These are phyloP conservation scores for Neurospora terricola DNA, from an alignment of 495 filamentous ascomycete genomes.

Conservation along the genomic window DNA sequence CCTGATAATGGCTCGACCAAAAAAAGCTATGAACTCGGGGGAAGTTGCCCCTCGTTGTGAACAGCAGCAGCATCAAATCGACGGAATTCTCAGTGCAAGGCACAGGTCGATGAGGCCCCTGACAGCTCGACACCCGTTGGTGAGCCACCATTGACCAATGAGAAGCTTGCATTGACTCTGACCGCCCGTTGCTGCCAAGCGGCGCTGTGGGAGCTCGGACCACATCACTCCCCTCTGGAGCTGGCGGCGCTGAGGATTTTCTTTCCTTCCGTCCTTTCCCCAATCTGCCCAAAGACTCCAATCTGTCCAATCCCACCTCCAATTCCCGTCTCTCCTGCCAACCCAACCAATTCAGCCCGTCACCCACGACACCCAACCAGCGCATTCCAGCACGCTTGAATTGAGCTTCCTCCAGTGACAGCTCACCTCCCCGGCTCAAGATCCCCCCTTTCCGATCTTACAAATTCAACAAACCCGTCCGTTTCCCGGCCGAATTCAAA, in stretches of 20 bases:
- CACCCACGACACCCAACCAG: neutral
- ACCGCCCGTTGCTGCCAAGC: neutral
- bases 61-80: neutral
- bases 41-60: neutral
- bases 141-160: slow-evolving; percentile 5
- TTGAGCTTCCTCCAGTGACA: neutral
- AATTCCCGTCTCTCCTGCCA: neutral
- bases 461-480: neutral
- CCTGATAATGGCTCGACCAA: neutral
- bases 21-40: neutral
- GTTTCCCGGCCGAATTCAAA: neutral
- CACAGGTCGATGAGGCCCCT: neutral
- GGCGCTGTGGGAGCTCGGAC: neutral
- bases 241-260: neutral
- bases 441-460: neutral
- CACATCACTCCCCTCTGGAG: neutral
- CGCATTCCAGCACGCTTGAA: neutral
- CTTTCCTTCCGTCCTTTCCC: neutral
- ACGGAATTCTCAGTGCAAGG: neutral
- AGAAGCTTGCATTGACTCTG: neutral
- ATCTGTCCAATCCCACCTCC: neutral
- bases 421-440: neutral
- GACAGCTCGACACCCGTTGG: neutral
- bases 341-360: neutral
- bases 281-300: neutral